phyloP scores from a whole-genome alignment of 805 yeast species.

The Candida maltosa region DNA sequence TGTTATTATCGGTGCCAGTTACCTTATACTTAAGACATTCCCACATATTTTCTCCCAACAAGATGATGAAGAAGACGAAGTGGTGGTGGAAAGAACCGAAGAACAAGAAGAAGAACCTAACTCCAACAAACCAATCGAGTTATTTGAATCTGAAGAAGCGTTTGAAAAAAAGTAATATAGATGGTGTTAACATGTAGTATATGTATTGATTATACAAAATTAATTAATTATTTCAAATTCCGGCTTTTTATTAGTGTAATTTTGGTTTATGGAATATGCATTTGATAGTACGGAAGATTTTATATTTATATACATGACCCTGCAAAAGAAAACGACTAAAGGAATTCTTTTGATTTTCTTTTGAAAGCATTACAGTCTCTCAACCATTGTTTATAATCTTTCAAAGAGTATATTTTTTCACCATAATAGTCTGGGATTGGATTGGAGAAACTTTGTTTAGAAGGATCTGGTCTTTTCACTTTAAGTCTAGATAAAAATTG shows the following conservation, averaged over 20 bases:
- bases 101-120: constrained; percentile 1
- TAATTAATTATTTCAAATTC: no score
- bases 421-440: constrained; percentile 99
- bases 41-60: constrained; percentile 43
- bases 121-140: constrained; percentile 23
- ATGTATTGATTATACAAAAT: no score
- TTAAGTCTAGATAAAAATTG: constrained; percentile 71
- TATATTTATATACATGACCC: neutral
- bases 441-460: constrained; percentile 82
- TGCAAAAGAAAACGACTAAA: no score
- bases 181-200: no score
- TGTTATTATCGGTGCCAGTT: constrained; percentile 39
- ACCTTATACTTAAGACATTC: constrained; percentile 42
- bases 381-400: constrained; percentile 91
- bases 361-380: constrained; percentile 91
- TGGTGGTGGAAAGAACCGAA: constrained; percentile 2
- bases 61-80: constrained; percentile 11
- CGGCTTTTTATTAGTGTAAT: no score
- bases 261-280: no score
- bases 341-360: constrained; percentile 72
- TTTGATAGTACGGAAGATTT: no score
- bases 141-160: constrained; percentile 8
- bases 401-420: constrained; percentile 84
- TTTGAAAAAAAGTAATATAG: no score
- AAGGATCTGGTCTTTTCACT: constrained; percentile 85